Evolutionary conservation across 2,329 filamentous ascomycete genomes (phyloP), one percentile per base, ranked within the genome.

Genomic region (Paraphaeosphaeria minitans): DNA sequence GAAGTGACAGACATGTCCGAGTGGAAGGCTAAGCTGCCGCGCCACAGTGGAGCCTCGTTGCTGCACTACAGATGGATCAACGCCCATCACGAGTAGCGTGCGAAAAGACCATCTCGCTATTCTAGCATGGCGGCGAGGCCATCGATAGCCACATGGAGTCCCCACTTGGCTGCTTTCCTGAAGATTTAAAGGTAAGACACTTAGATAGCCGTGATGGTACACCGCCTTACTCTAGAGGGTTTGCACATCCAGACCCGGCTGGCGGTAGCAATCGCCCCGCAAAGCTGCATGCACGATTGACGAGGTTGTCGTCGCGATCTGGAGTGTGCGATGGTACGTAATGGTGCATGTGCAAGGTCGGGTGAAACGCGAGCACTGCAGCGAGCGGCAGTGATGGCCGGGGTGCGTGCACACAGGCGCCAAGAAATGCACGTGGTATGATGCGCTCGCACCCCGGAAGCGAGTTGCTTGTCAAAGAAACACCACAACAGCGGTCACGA

Each of bases 391-490:
- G 16, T 39, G 29, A 10, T 31, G 19, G 22, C 21, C 19, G 37
- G 24, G 16, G 39, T 53, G 51, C 51, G 45, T 41, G 41, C 41
- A 12, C 16, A 29, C 24, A 8, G 21, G 37, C 42, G 49, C 35
- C 49, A 54, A 45, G 37, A 8, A 19, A 46, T 37, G 52, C 41
- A 27, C 43, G 21, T 41, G 33, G 16, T 39, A 50, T 45, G n/a
- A 53, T 45, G 51, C 24, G 51, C 31, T 39, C n/a, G 37, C 22
- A 55, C 27, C 39, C 51, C 41, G 19, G 51, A 53, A 53, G 56
- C 50, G 45, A 46, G 31, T 21, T 41, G 33, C 29, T 41, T 42
- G 56, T 54, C 37, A 58, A 54, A 53, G 55, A 58, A 54, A 50
- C 50, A 42, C 39, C 29, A 27, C 31, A 37, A 37, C 47, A 58